Evolutionary conservation across 2,329 filamentous ascomycete genomes (phyloP), one percentile per base, ranked within the genome.

Genomic region (Phialophora tarda): DNA sequence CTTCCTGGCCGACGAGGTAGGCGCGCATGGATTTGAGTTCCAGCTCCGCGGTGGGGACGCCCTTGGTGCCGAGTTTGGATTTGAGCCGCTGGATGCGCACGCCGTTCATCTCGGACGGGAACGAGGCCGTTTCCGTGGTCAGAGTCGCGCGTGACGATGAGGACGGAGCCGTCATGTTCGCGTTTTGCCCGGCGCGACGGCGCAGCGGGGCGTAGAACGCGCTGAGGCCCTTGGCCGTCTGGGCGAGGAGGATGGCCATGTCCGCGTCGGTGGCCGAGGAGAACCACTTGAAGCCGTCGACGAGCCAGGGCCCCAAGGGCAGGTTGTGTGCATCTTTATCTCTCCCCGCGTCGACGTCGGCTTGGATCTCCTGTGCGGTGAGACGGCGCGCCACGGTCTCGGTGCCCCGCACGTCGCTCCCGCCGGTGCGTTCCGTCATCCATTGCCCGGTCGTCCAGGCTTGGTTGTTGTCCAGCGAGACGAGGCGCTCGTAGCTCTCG

Each of bases 271-370:
- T 90, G 0, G 88, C 88, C 2, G 83, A 87, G 47, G 85, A 88
- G 77, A 91, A 90, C 84, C 88, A 91, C 73, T 91, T 91, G 81
- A 91, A 91, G 0, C 89, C 89, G 38, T 81, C 82, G 66, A 91
- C 83, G 5, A 76, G 61, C 59, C 77, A 79, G 0, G 85, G 85
- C 0, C 88, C 88, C 0, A 89, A 75, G 4, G 77, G 78, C 50
- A 71, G 61, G 23, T 73, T 73, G 41, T 75, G 71, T 34, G 74
- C 75, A 5, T 77, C 77, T 11, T 73, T 71, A 11, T 69, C 75
- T 47, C 68, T 32, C 50, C 69, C 34, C 51, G 64, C 32, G 65
- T 69, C 28, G 32, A 50, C n/a, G 28, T 67, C 63, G 38, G 30
- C 30, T 53, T 65, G 32, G 41, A 70, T 24, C 59, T 71, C 68